A percentile compares a stretch with the other conserved stretches of the same genome.
Evolutionary conservation across 768 basidiomycete genomes (phyloP).

Genomic region (Lentinula sp.): DNA sequence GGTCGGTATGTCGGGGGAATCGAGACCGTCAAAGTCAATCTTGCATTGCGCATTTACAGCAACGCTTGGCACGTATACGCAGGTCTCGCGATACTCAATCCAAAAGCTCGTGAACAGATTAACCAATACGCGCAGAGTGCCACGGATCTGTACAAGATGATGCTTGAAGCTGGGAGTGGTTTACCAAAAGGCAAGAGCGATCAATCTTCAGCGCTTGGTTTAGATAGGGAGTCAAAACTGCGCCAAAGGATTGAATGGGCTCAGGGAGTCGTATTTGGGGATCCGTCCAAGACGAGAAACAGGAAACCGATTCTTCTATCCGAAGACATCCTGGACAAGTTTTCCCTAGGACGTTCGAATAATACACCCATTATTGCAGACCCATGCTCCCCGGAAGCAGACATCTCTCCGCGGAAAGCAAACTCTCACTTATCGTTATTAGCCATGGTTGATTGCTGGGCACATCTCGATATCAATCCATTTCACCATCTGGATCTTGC

Average conservation of each 20-base stretch:
- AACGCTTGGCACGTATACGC: slow-evolving; percentile 99
- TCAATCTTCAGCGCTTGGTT: slow-evolving; percentile 16
- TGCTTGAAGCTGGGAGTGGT: slow-evolving; percentile 58
- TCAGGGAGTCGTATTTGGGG: slow-evolving; percentile 70
- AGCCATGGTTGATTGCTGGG: slow-evolving; percentile 99
- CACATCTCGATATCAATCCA: slow-evolving; percentile 77
- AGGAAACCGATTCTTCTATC: slow-evolving; percentile 68
- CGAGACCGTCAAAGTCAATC: slow-evolving; percentile 97
- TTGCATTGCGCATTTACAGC: slow-evolving; percentile 91
- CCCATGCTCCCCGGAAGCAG: not conserved
- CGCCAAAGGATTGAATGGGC: slow-evolving; percentile 70
- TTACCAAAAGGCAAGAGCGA: slow-evolving; percentile 30
- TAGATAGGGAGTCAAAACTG: slow-evolving; percentile 36
- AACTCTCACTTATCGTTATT: slow-evolving; percentile 89
- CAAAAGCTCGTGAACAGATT: slow-evolving; percentile 82
- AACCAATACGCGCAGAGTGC: slow-evolving; percentile 83
- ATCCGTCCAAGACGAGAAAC: slow-evolving; percentile 18
- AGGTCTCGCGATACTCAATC: slow-evolving; percentile 96
- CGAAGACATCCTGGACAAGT: slow-evolving; percentile 82
- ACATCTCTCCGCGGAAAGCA: slow-evolving; percentile 17
- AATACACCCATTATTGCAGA: slow-evolving; percentile 6
- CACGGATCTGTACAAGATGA: slow-evolving; percentile 92
- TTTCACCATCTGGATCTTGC: slow-evolving; percentile 89
- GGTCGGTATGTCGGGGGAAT: slow-evolving; percentile 95
- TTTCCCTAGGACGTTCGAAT: slow-evolving; percentile 58